A percentile compares a stretch with the other conserved stretches of the same genome.
Evolutionary conservation across 768 basidiomycete genomes (phyloP).

Genomic region (Strobilomyces echinocephalus): DNA sequence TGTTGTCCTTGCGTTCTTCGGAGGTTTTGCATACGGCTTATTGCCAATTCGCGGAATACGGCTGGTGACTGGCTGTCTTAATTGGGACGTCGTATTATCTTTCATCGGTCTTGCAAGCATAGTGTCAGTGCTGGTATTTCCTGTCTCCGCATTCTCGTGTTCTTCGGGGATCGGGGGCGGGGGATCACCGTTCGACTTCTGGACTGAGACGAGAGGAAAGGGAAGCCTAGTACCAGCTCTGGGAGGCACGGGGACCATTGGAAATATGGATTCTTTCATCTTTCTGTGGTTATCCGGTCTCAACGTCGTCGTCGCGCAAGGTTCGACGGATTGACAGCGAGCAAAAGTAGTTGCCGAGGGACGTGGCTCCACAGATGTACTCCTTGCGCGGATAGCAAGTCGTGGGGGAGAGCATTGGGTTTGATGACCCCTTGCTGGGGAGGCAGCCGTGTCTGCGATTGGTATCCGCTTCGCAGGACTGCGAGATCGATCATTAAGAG

Average conservation of each 20-base stretch:
- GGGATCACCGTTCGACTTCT: slow-evolving; percentile 16
- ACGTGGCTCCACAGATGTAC: slow-evolving; percentile 34
- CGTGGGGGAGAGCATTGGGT: slow-evolving; percentile 14
- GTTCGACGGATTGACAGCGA: slow-evolving; percentile 32
- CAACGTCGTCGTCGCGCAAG: slow-evolving; percentile 6
- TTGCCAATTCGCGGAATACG: slow-evolving; percentile 56
- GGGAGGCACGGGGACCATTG: slow-evolving; percentile 4
- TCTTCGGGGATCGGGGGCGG: slow-evolving; percentile 35
- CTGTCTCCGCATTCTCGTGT: slow-evolving; percentile 7
- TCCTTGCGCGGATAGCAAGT: slow-evolving; percentile 25
- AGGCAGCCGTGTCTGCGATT: slow-evolving; percentile 24
- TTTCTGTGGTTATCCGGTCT: slow-evolving; percentile 12
- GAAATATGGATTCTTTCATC: slow-evolving; percentile 20
- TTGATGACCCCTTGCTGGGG: slow-evolving; percentile 19
- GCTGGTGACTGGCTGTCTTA: slow-evolving; percentile 46
- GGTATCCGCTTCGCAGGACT: slow-evolving; percentile 34
- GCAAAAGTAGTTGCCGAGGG: slow-evolving; percentile 8
- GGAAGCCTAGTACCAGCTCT: slow-evolving; percentile 21
- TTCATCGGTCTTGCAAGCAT: slow-evolving; percentile 16
- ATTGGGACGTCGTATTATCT: slow-evolving; percentile 36
- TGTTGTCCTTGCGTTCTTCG: slow-evolving; percentile 6
- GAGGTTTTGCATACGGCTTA: slow-evolving; percentile 54
- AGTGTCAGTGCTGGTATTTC: slow-evolving; percentile 10
- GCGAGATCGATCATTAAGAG: slow-evolving; percentile 34
- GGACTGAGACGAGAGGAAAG: slow-evolving; percentile 24